Base-by-base conservation (phyloP, 805 yeast species). In the Saccharomycopsis amapae region DNA sequence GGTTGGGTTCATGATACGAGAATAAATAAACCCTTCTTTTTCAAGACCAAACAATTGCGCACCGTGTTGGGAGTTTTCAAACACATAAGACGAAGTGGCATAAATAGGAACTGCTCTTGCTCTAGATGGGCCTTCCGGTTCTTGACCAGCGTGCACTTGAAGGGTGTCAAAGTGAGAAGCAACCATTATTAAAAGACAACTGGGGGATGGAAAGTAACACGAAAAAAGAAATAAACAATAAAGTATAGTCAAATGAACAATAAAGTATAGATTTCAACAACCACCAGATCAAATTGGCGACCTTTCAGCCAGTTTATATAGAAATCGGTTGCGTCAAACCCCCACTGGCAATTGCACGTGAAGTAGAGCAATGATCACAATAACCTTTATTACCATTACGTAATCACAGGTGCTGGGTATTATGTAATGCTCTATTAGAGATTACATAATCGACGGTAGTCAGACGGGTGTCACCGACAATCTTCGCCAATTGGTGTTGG, bases 131-230 rank as follows among this genome's bases (percentile, higher is more conserved):
- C 74, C 71, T 28, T 73, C 68, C 55, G 85, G 89, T 51, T 72
- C 73, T 68, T 88, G 96, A 54, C 98, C 98, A 45, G 96, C 96
- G 66, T 90, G 97, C 56, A 90, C 76, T 71, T 90, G 96, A 48
- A 85, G 72, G 25, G 96, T 89, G 58, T 89, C 96, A 58, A 86
- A 87, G 59, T 82, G 89, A 30, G 80, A 75, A 32, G 79, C 78
- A 19, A 49, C 48, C 71, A 67, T 67, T 23, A 26, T 34, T 13
- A 17, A 28, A 28, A 10, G 12, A 28, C 9, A 28, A 28, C 10
- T 10, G 10, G 31, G 31, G n/a, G n/a, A 33, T 9, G 36, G 36
- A 33, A 9, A 19, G n/a, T n/a, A 33, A 33, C n/a, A n/a, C 36
- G 17, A 33, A 33, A 33, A 33, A 33, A n/a, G 15, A 33, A 33